phyloP scores from a whole-genome alignment of 148 eudicot genomes.

The Camellia lanceoleosa region DNA sequence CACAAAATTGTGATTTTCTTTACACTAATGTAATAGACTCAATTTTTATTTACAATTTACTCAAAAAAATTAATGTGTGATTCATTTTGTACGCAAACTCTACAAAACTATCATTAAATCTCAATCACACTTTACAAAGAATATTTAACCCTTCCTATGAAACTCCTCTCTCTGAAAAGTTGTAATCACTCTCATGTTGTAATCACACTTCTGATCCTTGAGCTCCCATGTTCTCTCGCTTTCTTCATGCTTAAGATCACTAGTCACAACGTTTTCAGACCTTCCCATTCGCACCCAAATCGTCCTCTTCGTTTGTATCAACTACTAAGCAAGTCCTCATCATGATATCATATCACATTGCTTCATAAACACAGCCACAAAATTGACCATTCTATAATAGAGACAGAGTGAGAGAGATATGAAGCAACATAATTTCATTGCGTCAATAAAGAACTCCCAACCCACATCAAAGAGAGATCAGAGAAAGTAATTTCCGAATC shows the following conservation, averaged over 20 bases:
- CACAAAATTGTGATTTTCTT: too few species aligned
- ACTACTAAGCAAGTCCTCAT: neutral
- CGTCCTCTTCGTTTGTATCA: too few species aligned
- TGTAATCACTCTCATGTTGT: neutral
- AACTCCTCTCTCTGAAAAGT: too few species aligned
- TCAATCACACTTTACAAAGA: too few species aligned
- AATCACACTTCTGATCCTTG: constrained; percentile 8
- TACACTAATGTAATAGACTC: too few species aligned
- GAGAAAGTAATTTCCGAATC: constrained; percentile 40
- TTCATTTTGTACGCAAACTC: too few species aligned
- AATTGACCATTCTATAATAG: neutral
- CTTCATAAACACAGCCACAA: neutral
- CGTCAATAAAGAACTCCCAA: constrained; percentile 19
- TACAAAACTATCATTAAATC: too few species aligned
- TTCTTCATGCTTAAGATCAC: neutral
- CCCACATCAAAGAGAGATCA: constrained; percentile 27
- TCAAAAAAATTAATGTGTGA: too few species aligned
- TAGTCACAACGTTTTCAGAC: constrained; percentile 4
- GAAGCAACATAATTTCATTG: constrained; percentile 3
- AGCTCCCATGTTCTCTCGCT: neutral
- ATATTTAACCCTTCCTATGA: too few species aligned
- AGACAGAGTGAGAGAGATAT: constrained; percentile 11
- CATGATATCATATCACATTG: neutral
- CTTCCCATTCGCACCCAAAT: neutral
- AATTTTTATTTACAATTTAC: too few species aligned